Conservation (phyloP, 1,139 yeast species). For the Blastobotrys malaysiensis region DNA sequence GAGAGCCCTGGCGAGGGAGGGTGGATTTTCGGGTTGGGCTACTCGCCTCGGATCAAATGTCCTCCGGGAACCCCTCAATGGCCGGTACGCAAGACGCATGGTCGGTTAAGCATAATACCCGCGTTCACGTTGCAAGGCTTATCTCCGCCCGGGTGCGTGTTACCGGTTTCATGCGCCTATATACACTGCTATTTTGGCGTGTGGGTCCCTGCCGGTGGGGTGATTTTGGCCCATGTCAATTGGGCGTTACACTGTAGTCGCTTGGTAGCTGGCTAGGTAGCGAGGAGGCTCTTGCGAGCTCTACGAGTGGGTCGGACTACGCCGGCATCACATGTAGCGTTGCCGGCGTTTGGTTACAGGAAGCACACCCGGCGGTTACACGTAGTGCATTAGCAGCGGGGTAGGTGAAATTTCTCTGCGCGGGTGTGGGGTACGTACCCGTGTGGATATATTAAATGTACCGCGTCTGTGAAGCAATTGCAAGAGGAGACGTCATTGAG, state of each 20-base stretch:
- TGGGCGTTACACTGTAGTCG: not conserved
- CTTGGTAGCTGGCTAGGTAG: not conserved
- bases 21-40: not conserved
- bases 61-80: not conserved
- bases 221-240: too few species aligned
- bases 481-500: too few species aligned
- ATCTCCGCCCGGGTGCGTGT: not conserved
- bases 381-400: not conserved
- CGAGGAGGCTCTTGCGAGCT: too few species aligned
- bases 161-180: too few species aligned
- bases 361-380: too few species aligned
- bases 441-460: too few species aligned
- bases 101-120: not conserved
- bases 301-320: not conserved
- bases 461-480: too few species aligned
- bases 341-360: not conserved
- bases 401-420: too few species aligned
- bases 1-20: not conserved
- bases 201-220: too few species aligned
- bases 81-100: too few species aligned
- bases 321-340: not conserved
- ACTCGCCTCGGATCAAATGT: not conserved
- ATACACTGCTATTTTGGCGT: too few species aligned
- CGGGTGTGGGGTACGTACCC: too few species aligned
- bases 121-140: not conserved